Evolutionary conservation across 345 rosid species (phyloP).

Genomic region (Cochlearia excelsa): DNA sequence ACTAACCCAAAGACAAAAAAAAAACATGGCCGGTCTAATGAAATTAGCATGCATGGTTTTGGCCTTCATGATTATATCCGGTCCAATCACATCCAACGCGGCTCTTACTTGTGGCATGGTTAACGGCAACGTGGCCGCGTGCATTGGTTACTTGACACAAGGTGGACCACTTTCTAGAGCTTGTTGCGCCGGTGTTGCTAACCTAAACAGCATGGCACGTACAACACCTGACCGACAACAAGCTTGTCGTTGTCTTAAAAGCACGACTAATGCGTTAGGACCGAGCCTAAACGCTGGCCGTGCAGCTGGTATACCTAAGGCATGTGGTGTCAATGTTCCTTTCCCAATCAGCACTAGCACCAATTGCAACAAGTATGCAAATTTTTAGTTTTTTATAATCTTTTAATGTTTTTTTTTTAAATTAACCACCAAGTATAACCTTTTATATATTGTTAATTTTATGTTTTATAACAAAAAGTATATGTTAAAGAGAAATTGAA

Average conservation of each 20-base stretch:
- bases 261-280: slow-evolving; percentile 8
- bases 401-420: background rate
- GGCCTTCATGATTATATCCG: slow-evolving; percentile 21
- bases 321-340: slow-evolving; percentile 14
- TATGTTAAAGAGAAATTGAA: too few species aligned
- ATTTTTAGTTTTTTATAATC: too few species aligned
- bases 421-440: too few species aligned
- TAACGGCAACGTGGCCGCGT: background rate
- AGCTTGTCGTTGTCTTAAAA: slow-evolving; percentile 32
- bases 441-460: too few species aligned
- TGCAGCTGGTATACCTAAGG: slow-evolving; percentile 18
- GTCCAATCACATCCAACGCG: slow-evolving; percentile 19
- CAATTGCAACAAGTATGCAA: slow-evolving; percentile 24
- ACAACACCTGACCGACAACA: slow-evolving; percentile 30
- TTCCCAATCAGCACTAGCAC: slow-evolving; percentile 25
- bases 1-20: too few species aligned
- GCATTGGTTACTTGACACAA: slow-evolving; percentile 22
- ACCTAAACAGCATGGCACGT: slow-evolving; percentile 11
- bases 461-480: too few species aligned
- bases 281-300: background rate
- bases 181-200: slow-evolving; percentile 24
- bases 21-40: slow-evolving; percentile 13
- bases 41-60: slow-evolving; percentile 24
- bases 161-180: background rate
- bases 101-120: slow-evolving; percentile 41